Conservation (phyloP, 805 yeast species). For the Isabelozyma pseudorhagii region DNA sequence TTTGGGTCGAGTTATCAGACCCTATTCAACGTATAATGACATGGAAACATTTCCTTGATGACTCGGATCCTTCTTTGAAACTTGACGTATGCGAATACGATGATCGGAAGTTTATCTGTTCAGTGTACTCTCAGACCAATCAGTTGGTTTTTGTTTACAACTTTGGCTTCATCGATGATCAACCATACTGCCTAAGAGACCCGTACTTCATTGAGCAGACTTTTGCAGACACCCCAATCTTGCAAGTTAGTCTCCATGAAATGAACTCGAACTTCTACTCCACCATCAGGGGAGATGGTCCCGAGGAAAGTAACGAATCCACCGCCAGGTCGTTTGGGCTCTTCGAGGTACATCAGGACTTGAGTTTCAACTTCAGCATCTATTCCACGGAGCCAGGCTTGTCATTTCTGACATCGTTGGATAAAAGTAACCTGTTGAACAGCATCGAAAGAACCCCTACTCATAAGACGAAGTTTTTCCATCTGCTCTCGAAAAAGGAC, state of each 20-base stretch:
- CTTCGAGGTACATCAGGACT: conserved; percentile 14
- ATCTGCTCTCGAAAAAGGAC: not conserved
- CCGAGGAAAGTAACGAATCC: no score
- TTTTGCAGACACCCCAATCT: not conserved
- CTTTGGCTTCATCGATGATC: conserved; percentile 24
- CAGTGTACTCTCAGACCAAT: conserved; percentile 23
- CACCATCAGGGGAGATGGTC: no score
- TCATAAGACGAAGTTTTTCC: not conserved
- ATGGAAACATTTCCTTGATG: conserved; percentile 68
- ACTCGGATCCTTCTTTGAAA: conserved; percentile 51
- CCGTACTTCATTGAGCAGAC: not conserved
- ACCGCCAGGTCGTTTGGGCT: conserved; percentile 3
- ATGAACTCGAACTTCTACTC: not conserved
- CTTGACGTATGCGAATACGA: conserved; percentile 27
- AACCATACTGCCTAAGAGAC: conserved; percentile 19
- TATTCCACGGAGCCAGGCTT: conserved; percentile 4
- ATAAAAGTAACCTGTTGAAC: not conserved
- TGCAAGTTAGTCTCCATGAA: not conserved
- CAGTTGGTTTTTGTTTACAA: conserved; percentile 30
- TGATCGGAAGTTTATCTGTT: conserved; percentile 17
- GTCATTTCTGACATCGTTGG: not conserved
- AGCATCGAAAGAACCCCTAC: not conserved
- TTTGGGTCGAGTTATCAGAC: conserved; percentile 42
- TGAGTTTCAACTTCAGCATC: conserved; percentile 8
- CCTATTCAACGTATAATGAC: conserved; percentile 51